Evolutionary conservation across 371 early-diverging fungal genomes (phyloP).

Genomic region (Syncephalis plumigaleata): DNA sequence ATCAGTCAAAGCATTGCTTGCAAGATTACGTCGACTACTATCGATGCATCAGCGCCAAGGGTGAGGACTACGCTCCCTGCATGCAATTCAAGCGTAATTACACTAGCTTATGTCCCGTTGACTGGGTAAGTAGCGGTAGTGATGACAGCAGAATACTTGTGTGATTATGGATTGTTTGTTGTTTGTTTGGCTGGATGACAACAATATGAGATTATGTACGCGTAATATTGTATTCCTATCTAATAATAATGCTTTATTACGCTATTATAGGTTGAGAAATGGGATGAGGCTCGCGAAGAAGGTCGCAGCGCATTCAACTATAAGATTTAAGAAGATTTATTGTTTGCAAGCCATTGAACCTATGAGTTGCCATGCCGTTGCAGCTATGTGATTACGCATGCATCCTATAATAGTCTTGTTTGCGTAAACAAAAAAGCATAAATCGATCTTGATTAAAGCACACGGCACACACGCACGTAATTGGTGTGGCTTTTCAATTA

Average conservation of each 20-base stretch:
- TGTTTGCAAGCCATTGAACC: not conserved
- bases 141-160: not conserved
- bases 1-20: conserved; percentile 92
- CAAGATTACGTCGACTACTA: conserved; percentile 91
- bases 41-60: conserved; percentile 70
- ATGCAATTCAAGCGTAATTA: conserved; percentile 63
- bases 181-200: no score
- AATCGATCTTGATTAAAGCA: no score
- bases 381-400: no score
- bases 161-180: no score
- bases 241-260: conserved; percentile 2
- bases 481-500: no score
- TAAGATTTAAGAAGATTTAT: conserved; percentile 11
- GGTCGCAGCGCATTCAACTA: conserved; percentile 51
- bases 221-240: not conserved
- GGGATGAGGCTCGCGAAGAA: conserved; percentile 72
- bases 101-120: conserved; percentile 65
- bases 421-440: no score
- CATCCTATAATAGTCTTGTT: no score
- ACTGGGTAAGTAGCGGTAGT: conserved; percentile 48
- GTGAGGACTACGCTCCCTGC: conserved; percentile 83
- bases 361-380: not conserved
- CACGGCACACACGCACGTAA: no score
- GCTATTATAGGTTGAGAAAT: conserved; percentile 44
- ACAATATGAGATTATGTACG: no score